Evolutionary conservation across 352 stramenopile genomes (phyloP).

Genomic region (Globisporangium sylvaticum): DNA sequence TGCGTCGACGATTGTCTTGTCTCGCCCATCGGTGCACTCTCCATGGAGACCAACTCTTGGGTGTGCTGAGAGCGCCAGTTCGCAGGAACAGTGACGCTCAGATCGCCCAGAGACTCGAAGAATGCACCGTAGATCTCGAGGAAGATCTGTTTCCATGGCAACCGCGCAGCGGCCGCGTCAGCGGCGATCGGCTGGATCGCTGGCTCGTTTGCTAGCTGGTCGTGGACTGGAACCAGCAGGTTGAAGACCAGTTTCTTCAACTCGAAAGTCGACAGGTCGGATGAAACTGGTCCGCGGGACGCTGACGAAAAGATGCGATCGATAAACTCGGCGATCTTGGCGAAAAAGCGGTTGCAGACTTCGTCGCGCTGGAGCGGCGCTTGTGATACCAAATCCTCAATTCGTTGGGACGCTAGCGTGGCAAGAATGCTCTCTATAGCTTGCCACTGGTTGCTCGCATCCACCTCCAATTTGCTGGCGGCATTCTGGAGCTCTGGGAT

Average conservation of each 20-base stretch:
- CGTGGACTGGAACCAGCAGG: conserved; percentile 48
- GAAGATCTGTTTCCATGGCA: conserved; percentile 64
- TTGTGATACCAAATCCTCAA: conserved; percentile 16
- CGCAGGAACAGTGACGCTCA: conserved; percentile 39
- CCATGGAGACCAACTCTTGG: conserved; percentile 12
- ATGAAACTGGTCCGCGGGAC: not conserved
- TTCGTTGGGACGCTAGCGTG: conserved; percentile 25
- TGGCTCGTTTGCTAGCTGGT: conserved; percentile 24
- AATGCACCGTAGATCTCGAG: conserved; percentile 55
- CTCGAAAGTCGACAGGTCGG: conserved; percentile 45
- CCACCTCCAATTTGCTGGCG: conserved; percentile 25
- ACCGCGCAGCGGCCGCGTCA: conserved; percentile 18
- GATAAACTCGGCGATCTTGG: conserved; percentile 47
- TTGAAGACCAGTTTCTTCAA: conserved; percentile 61
- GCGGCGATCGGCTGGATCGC: conserved; percentile 8
- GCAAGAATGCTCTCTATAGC: conserved; percentile 26
- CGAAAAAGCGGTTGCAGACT: conserved; percentile 57
- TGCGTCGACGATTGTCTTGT: not conserved
- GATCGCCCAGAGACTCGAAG: conserved; percentile 48
- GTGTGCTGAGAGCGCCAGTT: conserved; percentile 20
- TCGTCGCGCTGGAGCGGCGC: conserved; percentile 21
- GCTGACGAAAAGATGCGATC: conserved; percentile 43
- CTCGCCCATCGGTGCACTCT: not conserved
- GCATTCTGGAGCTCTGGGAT: conserved; percentile 46
- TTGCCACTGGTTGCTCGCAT: conserved; percentile 33